These are phyloP conservation scores for Butyriboletus regius DNA, from an alignment of 1,284 basidiomycete genomes.

Conservation along the genomic window DNA sequence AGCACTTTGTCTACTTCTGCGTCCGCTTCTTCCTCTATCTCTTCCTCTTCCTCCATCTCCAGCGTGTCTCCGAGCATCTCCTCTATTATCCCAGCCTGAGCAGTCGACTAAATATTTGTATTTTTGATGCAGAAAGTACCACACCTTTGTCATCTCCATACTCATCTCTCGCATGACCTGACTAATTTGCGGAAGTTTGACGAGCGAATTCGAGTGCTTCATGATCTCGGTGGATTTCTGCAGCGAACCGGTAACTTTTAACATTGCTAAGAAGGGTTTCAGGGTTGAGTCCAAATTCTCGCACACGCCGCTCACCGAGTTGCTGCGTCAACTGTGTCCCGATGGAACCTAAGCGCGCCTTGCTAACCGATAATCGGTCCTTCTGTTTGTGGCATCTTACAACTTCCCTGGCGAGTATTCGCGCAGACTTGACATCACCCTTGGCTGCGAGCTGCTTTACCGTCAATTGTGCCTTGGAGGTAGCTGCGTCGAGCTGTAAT, in stretches of 20 bases:
- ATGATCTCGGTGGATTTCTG: constrained; percentile 99
- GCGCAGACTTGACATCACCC: constrained; percentile 87
- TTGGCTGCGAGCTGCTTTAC: constrained; percentile 88
- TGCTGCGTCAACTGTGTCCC: constrained; percentile 88
- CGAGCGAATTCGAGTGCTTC: constrained; percentile 88
- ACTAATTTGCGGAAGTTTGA: constrained; percentile 88
- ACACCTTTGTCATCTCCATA: constrained; percentile 96
- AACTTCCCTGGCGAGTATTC: constrained; percentile 88
- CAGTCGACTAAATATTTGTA: constrained; percentile 7
- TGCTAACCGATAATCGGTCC: constrained; percentile 83
- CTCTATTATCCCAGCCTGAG: constrained; percentile 83
- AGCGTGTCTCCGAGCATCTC: constrained; percentile 88
- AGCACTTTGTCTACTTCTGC: constrained; percentile 95
- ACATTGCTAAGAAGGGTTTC: constrained; percentile 61
- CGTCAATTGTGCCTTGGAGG: constrained; percentile 70
- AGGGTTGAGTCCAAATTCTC: neutral
- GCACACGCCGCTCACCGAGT: constrained; percentile 59
- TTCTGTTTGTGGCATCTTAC: constrained; percentile 92
- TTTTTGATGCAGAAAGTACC: constrained; percentile 3
- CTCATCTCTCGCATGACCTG: constrained; percentile 95
- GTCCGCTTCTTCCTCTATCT: constrained; percentile 93
- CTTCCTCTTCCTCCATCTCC: constrained; percentile 85
- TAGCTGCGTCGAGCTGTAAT: constrained; percentile 72
- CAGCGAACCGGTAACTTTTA: constrained; percentile 92
- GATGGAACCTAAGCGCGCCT: constrained; percentile 89